phyloP scores from a whole-genome alignment of 768 basidiomycete species.

The Boletus barrowsii region DNA sequence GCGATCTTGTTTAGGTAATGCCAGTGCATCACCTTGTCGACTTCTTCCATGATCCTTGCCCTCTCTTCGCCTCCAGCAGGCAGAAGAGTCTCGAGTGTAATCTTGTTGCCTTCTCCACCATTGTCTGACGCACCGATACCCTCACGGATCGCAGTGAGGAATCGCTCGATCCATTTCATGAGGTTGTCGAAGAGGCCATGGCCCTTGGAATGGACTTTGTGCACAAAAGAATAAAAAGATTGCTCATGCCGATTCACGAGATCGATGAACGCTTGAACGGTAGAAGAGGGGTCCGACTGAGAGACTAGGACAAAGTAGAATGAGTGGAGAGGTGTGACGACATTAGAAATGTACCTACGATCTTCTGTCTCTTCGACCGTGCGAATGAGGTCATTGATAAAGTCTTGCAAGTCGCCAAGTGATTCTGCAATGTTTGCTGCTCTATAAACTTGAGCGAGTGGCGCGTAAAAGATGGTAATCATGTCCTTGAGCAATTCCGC shows the following conservation, averaged over 20 bases:
- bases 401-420: constrained; percentile 84
- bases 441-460: constrained; percentile 93
- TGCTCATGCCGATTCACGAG: constrained; percentile 94
- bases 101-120: constrained; percentile 18
- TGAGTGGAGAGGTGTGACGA: neutral
- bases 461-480: constrained; percentile 97
- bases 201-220: constrained; percentile 98
- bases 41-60: constrained; percentile 71
- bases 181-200: constrained; percentile 89
- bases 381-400: constrained; percentile 90
- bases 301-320: constrained; percentile 47
- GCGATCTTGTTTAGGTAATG: constrained; percentile 93
- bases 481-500: constrained; percentile 96
- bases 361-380: constrained; percentile 93
- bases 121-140: constrained; percentile 57
- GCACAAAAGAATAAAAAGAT: constrained; percentile 93
- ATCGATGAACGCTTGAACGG: constrained; percentile 91
- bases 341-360: constrained; percentile 46
- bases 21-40: constrained; percentile 86
- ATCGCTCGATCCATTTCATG: constrained; percentile 96
- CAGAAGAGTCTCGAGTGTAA: constrained; percentile 87
- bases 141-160: constrained; percentile 86
- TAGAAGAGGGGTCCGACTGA: constrained; percentile 77
- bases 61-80: constrained; percentile 81
- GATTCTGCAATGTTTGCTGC: constrained; percentile 98